A percentile compares a stretch with the other conserved stretches of the same genome.
Conservation (phyloP, 2,329 filamentous ascomycete genomes). For the Madurella mycetomatis region DNA sequence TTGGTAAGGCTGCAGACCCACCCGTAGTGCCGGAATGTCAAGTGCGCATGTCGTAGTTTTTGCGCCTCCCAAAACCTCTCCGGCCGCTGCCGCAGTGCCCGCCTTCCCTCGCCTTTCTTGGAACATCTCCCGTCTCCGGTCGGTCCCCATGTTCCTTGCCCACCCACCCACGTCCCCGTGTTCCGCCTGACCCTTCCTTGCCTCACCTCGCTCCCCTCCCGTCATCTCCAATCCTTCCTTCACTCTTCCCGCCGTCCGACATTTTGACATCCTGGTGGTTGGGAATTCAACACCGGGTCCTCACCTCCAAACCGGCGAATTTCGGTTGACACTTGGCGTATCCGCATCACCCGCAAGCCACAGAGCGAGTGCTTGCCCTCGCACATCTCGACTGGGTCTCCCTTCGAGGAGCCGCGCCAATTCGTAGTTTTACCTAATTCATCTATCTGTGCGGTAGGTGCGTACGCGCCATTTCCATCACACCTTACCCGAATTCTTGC, state of each 20-base stretch:
- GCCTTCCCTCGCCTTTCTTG: slow-evolving; percentile 19
- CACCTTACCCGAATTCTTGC: neutral
- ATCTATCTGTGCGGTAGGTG: neutral
- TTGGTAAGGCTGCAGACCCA: slow-evolving; percentile 10
- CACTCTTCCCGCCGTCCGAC: neutral
- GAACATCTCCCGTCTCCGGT: slow-evolving; percentile 22
- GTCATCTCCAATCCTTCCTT: neutral
- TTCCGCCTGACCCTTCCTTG: slow-evolving; percentile 22
- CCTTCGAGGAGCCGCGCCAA: neutral
- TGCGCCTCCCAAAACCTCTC: slow-evolving; percentile 24
- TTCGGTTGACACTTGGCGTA: slow-evolving; percentile 3
- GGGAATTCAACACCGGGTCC: neutral
- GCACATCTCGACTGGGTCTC: neutral
- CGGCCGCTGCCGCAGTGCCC: slow-evolving; percentile 23
- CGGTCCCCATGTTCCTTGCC: slow-evolving; percentile 16
- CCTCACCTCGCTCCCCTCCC: slow-evolving; percentile 11
- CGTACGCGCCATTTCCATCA: neutral
- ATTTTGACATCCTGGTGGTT: too few relatives aligned
- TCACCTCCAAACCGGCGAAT: neutral
- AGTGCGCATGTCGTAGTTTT: slow-evolving; percentile 14
- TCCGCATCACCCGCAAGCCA: neutral
- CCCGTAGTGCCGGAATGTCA: slow-evolving; percentile 14
- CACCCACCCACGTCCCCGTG: slow-evolving; percentile 20
- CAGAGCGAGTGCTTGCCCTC: neutral
- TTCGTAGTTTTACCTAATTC: neutral